phyloP scores from a whole-genome alignment of 1,139 yeast genomes.

The Schwanniomyces etchellsii region DNA sequence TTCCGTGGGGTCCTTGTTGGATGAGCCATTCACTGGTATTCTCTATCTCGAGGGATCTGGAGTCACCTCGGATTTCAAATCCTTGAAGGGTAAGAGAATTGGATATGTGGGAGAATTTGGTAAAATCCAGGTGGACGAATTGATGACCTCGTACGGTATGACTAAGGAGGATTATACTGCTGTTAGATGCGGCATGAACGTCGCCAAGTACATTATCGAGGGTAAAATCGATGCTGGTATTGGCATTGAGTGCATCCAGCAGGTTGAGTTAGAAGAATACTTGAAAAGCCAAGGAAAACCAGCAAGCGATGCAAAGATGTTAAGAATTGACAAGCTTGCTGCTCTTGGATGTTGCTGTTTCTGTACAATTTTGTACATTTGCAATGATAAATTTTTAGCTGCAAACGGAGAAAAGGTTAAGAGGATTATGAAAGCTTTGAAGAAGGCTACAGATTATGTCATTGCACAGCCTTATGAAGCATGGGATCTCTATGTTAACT shows the following conservation, averaged over 20 bases:
- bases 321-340: conserved; percentile 52
- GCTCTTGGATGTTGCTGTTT: conserved; percentile 58
- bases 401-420: conserved; percentile 44
- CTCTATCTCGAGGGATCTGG: conserved; percentile 49
- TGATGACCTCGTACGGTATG: conserved; percentile 52
- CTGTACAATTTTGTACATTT: conserved; percentile 52
- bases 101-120: conserved; percentile 61
- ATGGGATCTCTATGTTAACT: conserved; percentile 41
- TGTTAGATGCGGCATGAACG: conserved; percentile 60
- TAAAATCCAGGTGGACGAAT: conserved; percentile 52
- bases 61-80: conserved; percentile 44
- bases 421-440: conserved; percentile 42
- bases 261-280: conserved; percentile 52
- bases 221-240: conserved; percentile 55
- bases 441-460: conserved; percentile 45
- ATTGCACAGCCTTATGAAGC: conserved; percentile 39
- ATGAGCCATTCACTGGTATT: conserved; percentile 55
- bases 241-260: conserved; percentile 57
- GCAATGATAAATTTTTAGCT: conserved; percentile 46
- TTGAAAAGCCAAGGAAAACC: conserved; percentile 40
- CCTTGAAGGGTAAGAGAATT: conserved; percentile 48
- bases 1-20: conserved; percentile 49
- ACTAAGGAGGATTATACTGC: conserved; percentile 52
- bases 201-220: conserved; percentile 49
- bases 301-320: conserved; percentile 45